These are phyloP conservation scores for Luffa aegyptiaca DNA, from an alignment of 306 rosid species.

Conservation along the genomic window DNA sequence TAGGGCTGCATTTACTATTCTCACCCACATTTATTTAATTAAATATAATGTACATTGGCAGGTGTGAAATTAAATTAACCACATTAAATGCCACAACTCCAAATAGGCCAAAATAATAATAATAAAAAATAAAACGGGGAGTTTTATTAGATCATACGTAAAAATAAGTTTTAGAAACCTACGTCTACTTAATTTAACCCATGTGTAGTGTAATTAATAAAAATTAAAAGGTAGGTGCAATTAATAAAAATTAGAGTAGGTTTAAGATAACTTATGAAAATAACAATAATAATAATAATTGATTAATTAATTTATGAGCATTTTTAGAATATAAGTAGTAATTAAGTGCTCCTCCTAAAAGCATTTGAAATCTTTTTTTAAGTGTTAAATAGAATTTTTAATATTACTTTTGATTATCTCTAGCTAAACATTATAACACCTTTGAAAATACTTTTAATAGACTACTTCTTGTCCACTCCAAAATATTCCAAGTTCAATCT, in stretches of 20 bases:
- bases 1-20: not conserved
- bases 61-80: conserved; percentile 2
- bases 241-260: not conserved
- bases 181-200: not conserved
- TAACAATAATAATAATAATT: no score
- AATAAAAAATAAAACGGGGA: not conserved
- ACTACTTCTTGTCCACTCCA: not conserved
- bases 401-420: not conserved
- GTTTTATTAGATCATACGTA: not conserved
- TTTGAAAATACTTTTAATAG: not conserved
- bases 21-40: conserved; percentile 3
- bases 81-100: not conserved
- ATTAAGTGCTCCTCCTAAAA: no score
- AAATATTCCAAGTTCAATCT: not conserved
- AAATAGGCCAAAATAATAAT: not conserved
- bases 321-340: no score
- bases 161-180: not conserved
- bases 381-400: no score
- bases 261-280: no score
- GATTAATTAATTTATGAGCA: no score
- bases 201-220: not conserved
- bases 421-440: not conserved
- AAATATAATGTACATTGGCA: not conserved
- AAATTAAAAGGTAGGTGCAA: not conserved
- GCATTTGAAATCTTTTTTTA: no score